Conservation (phyloP, 1,139 yeast species). For the Geotrichum fermentans region DNA sequence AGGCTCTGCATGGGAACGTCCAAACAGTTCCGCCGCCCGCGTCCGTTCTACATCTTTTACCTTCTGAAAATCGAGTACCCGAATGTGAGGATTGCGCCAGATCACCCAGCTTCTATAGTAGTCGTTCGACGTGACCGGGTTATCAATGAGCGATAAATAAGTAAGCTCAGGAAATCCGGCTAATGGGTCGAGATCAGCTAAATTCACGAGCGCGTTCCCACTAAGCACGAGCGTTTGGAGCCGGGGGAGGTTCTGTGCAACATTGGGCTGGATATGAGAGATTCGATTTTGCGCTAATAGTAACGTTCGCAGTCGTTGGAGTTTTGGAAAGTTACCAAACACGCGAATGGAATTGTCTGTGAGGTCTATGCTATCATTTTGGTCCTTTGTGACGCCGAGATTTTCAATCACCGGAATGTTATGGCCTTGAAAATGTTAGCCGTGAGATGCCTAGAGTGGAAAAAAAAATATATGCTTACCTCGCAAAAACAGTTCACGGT, state of each 20-base stretch:
- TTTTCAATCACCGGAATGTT: conserved; percentile 43
- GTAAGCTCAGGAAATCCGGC: conserved; percentile 40
- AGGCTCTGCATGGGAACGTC: conserved; percentile 36
- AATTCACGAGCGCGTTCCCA: conserved; percentile 47
- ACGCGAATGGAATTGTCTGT: conserved; percentile 59
- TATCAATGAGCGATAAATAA: conserved; percentile 53
- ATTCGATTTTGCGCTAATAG: conserved; percentile 59
- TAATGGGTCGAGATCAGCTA: conserved; percentile 43
- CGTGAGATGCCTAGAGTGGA: not conserved
- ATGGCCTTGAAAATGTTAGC: conserved; percentile 27
- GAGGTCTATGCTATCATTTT: conserved; percentile 55
- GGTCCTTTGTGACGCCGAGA: conserved; percentile 43
- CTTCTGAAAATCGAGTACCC: conserved; percentile 61
- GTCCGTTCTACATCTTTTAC: conserved; percentile 54
- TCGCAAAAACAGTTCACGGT: conserved; percentile 45
- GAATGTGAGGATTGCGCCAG: conserved; percentile 58
- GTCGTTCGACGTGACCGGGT: conserved; percentile 52
- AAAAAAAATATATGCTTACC: conserved; percentile 25
- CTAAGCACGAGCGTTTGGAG: conserved; percentile 49
- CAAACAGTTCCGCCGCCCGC: conserved; percentile 46
- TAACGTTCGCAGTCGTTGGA: conserved; percentile 46
- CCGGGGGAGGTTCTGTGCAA: conserved; percentile 42
- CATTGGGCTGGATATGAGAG: conserved; percentile 37
- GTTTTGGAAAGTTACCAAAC: conserved; percentile 49
- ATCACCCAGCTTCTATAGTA: conserved; percentile 59